Percentiles rank a stretch among this genome's conserved stretches.
Conservation (phyloP, 129 eudicot species). For the Helianthus tuberosus region DNA sequence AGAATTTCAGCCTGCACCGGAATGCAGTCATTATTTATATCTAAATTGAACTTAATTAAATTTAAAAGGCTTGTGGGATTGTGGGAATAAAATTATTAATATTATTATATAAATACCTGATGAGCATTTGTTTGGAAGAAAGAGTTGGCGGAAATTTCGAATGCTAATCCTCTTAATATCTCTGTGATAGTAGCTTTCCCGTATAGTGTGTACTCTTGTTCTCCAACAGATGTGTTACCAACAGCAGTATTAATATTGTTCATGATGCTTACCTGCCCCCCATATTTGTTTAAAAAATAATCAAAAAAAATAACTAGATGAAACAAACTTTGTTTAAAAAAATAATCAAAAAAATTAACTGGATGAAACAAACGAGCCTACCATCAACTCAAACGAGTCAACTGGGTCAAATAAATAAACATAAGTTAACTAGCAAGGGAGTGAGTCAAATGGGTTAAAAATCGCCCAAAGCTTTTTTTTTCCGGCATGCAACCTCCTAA, state of each 20-base stretch:
- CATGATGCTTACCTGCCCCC: constrained; percentile 78
- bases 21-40: constrained; percentile 12
- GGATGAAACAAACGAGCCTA: background rate
- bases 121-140: constrained; percentile 92
- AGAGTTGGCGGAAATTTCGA: constrained; percentile 93
- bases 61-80: background rate
- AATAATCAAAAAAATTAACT: background rate
- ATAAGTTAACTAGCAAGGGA: background rate
- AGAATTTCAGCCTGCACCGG: constrained; percentile 79
- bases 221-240: constrained; percentile 95
- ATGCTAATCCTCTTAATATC: constrained; percentile 71
- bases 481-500: background rate
- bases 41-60: background rate
- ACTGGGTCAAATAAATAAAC: background rate
- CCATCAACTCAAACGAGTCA: background rate
- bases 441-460: background rate
- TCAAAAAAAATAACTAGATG: background rate
- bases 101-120: constrained; percentile 57
- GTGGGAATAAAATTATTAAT: background rate
- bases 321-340: background rate
- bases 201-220: constrained; percentile 74
- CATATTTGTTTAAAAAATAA: background rate
- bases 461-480: background rate
- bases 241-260: constrained; percentile 88
- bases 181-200: constrained; percentile 87